Conservation (phyloP, 1,284 basidiomycete genomes). For the Sporisorium iseilematis-ciliati region DNA sequence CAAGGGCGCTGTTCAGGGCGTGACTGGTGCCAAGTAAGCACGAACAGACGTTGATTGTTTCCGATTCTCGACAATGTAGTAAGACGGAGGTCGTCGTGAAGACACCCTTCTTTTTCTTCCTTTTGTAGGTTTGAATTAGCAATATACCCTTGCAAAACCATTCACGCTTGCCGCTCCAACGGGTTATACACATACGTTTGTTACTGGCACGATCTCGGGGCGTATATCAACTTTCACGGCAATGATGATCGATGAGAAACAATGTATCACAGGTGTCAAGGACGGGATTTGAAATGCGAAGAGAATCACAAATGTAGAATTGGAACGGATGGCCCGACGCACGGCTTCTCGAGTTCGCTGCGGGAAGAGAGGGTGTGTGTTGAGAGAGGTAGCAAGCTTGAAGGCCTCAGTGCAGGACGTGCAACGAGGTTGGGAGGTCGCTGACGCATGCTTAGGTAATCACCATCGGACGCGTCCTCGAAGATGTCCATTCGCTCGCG, state of each 20-base stretch:
- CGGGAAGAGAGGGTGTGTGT: not conserved
- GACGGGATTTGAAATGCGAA: too few relatives aligned
- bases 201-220: too few relatives aligned
- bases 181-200: too few relatives aligned
- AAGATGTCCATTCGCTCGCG: not conserved
- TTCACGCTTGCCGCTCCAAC: too few relatives aligned
- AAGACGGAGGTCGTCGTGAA: not conserved
- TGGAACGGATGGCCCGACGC: too few relatives aligned
- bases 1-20: conserved; percentile 42
- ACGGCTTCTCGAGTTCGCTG: too few relatives aligned
- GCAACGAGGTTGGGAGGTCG: not conserved
- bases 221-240: too few relatives aligned
- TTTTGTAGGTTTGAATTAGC: conserved; percentile 18
- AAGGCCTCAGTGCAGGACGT: not conserved
- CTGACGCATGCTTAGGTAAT: conserved; percentile 11
- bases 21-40: conserved; percentile 39
- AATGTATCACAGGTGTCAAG: too few relatives aligned
- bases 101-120: not conserved
- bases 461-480: conserved; percentile 3
- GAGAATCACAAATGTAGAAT: too few relatives aligned
- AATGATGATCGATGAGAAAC: too few relatives aligned
- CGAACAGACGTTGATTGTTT: not conserved
- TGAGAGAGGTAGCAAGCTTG: not conserved
- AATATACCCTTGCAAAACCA: conserved; percentile 39
- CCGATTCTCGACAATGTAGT: conserved; percentile 8